These are phyloP conservation scores for Citrus maxima DNA, from an alignment of 345 rosid genomes.

Conservation along the genomic window DNA sequence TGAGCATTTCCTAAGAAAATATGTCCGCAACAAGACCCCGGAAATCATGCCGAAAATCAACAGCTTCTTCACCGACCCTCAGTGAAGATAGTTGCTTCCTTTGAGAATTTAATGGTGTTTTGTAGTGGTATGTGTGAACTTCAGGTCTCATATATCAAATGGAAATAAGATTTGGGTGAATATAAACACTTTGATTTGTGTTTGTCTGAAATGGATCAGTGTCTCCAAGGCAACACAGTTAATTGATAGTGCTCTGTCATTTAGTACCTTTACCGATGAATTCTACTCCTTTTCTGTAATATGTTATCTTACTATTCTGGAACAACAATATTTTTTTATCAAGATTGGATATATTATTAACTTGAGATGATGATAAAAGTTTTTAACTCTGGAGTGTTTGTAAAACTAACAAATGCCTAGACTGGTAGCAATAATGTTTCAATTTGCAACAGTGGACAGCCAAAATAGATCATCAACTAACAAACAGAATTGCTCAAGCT, in stretches of 20 bases:
- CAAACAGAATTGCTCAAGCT: too few relatives aligned
- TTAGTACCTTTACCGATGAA: not conserved
- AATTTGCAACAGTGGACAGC: too few relatives aligned
- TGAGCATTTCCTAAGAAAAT: constrained; percentile 69
- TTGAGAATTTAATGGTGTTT: not conserved
- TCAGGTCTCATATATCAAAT: not conserved
- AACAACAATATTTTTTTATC: too few relatives aligned
- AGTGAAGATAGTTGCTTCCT: constrained; percentile 25
- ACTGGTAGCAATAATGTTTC: too few relatives aligned
- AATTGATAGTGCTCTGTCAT: not conserved
- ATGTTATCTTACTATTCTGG: not conserved
- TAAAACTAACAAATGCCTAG: too few relatives aligned
- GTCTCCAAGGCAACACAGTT: not conserved
- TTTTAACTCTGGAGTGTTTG: too few relatives aligned
- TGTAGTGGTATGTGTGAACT: not conserved
- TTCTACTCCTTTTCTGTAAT: not conserved
- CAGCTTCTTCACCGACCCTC: constrained; percentile 83
- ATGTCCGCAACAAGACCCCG: constrained; percentile 62
- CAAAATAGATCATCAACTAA: too few relatives aligned
- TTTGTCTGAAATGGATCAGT: not conserved
- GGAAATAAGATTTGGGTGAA: constrained; percentile 1
- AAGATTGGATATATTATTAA: too few relatives aligned
- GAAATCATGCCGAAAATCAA: constrained; percentile 93
- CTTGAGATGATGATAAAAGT: too few relatives aligned
- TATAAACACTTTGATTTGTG: not conserved